A percentile compares a stretch with the other conserved stretches of the same genome.
phyloP scores from a whole-genome alignment of 176 grass and related monocot species.

The Triticum monococcum region DNA sequence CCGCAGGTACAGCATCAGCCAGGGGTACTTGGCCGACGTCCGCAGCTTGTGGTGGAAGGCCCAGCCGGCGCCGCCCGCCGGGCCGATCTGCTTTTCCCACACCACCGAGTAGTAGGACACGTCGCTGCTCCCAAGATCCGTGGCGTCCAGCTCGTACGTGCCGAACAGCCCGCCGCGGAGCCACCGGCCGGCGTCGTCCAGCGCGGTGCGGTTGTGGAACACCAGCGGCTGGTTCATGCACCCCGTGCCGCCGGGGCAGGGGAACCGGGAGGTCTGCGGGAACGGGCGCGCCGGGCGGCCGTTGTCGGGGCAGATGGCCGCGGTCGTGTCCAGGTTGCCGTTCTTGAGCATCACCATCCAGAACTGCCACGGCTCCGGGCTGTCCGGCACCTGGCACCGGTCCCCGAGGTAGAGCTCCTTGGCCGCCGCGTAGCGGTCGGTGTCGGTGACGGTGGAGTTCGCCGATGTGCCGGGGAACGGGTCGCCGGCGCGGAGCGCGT shows the following conservation, averaged over 20 bases:
- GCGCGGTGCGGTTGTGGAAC: constrained; percentile 69
- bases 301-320: constrained; percentile 63
- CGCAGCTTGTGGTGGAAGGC: constrained; percentile 76
- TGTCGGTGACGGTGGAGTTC: constrained; percentile 17
- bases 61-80: constrained; percentile 47
- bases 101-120: constrained; percentile 67
- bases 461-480: constrained; percentile 24
- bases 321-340: constrained; percentile 81
- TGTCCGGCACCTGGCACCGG: constrained; percentile 60
- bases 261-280: constrained; percentile 58
- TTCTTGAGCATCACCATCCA: constrained; percentile 99
- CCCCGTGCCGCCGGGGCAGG: constrained; percentile 69
- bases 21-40: constrained; percentile 72
- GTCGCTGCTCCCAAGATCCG: not conserved
- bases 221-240: constrained; percentile 98
- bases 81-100: constrained; percentile 72
- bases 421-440: constrained; percentile 57
- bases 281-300: constrained; percentile 65
- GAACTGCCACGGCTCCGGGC: constrained; percentile 70
- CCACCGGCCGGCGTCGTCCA: constrained; percentile 22
- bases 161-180: constrained; percentile 65
- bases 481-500: constrained; percentile 52
- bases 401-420: constrained; percentile 86
- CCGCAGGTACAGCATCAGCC: constrained; percentile 91
- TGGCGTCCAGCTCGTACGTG: constrained; percentile 67